Evolutionary conservation across 2,329 filamentous ascomycete genomes (phyloP), one percentile per base, ranked within the genome.

Genomic region (Aspergillus sojae): DNA sequence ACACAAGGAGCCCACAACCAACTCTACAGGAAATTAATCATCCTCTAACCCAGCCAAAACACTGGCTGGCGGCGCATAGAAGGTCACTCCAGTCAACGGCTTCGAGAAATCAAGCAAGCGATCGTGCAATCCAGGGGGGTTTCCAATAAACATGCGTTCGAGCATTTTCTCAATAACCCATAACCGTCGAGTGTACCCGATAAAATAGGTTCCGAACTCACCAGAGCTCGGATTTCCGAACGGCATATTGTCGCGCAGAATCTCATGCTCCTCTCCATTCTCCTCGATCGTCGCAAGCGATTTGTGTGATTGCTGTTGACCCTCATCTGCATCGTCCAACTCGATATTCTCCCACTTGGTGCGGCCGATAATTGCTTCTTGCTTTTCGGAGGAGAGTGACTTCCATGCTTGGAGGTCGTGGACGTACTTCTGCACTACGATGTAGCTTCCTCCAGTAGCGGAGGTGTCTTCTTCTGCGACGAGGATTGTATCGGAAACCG

Each of bases 141-240:
- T 69, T 0, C 85, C 85, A 11, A 86, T 64, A 70, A 87, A 87
- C 85, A 87, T 87, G 3, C 83, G 77, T 66, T 85, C 75, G 67
- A 87, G 68, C 85, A 87, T 88, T 71, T 79, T 80, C 74, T 88
- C 86, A 58, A 84, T 81, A 0, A 87, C 85, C 84, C 84, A 88
- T 11, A 87, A 68, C 12, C 78, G 75, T 0, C 67, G 63, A 1
- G 84, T 82, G 68, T 86, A 86, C 0, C 83, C 85, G 57, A 87
- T 86, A 60, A 87, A 87, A 71, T 87, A 88, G 0, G 85, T 88
- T 1, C 85, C 85, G 63, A 83, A 87, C 69, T 86, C 80, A 0
- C 78, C 80, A 0, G 77, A 70, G 0, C 79, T 82, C 0, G 85
- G 85, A 0, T 82, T 83, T 0, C 85, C 86, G 71, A 88, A 88